Evolutionary conservation across 2,329 filamentous ascomycete species (phyloP), one percentile per base, ranked within the genome.

Genomic region (Paraphaeosphaeria sporulosa): DNA sequence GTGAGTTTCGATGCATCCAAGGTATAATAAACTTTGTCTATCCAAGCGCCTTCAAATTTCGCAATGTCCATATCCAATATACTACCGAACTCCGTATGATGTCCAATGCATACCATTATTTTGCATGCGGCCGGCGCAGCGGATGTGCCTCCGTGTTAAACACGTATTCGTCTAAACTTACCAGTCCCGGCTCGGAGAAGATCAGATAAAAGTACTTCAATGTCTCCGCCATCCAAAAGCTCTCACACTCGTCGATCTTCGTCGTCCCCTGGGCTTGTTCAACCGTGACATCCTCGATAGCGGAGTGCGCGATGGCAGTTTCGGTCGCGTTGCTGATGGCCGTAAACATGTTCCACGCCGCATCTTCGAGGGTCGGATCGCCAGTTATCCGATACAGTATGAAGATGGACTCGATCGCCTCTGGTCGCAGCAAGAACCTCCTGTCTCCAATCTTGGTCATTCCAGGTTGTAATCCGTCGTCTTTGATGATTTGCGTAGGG

Each of bases 361-460:
- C 89, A 30, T 96, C 92, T 74, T 90, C 89, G 84, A 92, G 93
- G 4, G 79, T 77, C 1, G 84, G 79, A 64, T 95, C 90, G 50
- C 92, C 93, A 0, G 92, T 96, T 77, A 96, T 92, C 72, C 93
- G 91, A 80, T 96, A 95, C 83, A 96, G 89, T 79, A 94, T 91
- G 85, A 93, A 96, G 15, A 96, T 88, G 0, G 90, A 93, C 71
- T 96, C 93, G 68, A 96, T 93, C 0, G 91, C 92, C 81, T 96
- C 93, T 21, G 92, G 92, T 23, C 81, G 74, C 4, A 83, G 69
- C 34, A 83, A 69, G 66, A 81, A 83, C 19, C 75, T 70, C 21
- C 66, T 68, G 56, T 75, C 72, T 1, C 56, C 69, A 60, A 83
- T 76, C 25, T 71, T 70, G 0, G 74, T 74, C 58, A 82, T 79